Percentiles rank a stretch among this genome's conserved stretches.
phyloP scores from a whole-genome alignment of 306 rosid genomes.

The Sechiopsis laciniata region DNA sequence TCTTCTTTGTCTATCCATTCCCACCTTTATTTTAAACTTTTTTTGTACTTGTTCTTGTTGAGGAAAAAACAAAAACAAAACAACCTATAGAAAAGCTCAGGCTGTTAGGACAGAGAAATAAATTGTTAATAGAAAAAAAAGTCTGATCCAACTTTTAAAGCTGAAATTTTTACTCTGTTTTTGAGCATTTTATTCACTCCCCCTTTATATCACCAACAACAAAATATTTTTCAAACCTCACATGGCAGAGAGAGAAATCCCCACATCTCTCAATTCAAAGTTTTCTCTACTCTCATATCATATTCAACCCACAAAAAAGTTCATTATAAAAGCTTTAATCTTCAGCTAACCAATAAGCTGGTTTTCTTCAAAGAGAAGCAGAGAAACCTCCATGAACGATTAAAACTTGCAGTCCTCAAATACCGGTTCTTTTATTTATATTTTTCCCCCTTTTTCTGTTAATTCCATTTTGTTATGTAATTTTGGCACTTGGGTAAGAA shows the following conservation, averaged over 20 bases:
- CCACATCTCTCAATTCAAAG: background rate
- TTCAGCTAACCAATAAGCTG: background rate
- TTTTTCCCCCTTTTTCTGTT: too few relatives aligned
- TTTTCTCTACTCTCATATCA: background rate
- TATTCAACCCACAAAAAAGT: background rate
- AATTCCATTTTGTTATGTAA: background rate
- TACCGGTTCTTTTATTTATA: background rate
- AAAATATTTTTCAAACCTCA: background rate
- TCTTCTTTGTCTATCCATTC: slow-evolving; percentile 14
- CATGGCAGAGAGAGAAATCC: slow-evolving; percentile 16
- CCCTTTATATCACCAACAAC: background rate
- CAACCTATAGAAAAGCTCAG: slow-evolving; percentile 13
- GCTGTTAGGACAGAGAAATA: background rate
- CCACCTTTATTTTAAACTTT: background rate
- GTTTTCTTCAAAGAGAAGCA: slow-evolving; percentile 16
- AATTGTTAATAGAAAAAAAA: background rate
- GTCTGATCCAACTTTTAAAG: too few relatives aligned
- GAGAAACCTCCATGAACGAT: background rate
- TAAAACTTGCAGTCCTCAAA: background rate
- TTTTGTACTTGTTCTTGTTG: background rate
- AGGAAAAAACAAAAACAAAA: background rate
- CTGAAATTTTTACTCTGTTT: background rate
- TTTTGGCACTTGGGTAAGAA: background rate
- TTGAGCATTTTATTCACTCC: background rate
- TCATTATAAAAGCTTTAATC: background rate